Evolutionary conservation across 2,329 filamentous ascomycete genomes (phyloP).

Genomic region (Claviceps paspali): DNA sequence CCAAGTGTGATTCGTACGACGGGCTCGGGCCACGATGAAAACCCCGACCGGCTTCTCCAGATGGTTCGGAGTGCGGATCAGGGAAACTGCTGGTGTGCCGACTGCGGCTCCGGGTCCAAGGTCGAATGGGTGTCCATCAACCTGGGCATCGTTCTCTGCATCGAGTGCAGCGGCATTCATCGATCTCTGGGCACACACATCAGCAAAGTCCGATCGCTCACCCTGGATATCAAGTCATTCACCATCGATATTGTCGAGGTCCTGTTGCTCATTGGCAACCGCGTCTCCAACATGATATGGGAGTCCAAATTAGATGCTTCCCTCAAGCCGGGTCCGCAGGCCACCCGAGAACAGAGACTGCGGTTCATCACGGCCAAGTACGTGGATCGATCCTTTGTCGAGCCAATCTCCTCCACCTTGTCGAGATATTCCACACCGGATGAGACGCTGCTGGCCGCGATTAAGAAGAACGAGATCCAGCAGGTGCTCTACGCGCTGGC

Average conservation of each 20-base stretch:
- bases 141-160: slow-evolving; percentile 87
- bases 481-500: slow-evolving; percentile 85
- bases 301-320: slow-evolving; percentile 67
- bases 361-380: slow-evolving; percentile 94
- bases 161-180: slow-evolving; percentile 96
- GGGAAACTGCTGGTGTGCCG: slow-evolving; percentile 85
- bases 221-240: slow-evolving; percentile 89
- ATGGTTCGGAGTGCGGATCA: slow-evolving; percentile 80
- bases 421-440: slow-evolving; percentile 68
- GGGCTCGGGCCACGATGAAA: slow-evolving; percentile 63
- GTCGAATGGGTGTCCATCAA: slow-evolving; percentile 99
- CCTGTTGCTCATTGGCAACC: slow-evolving; percentile 78
- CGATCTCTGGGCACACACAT: slow-evolving; percentile 93
- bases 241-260: slow-evolving; percentile 95
- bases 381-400: slow-evolving; percentile 67
- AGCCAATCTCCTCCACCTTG: slow-evolving; percentile 58
- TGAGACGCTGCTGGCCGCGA: slow-evolving; percentile 77
- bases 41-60: slow-evolving; percentile 73
- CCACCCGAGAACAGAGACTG: slow-evolving; percentile 79
- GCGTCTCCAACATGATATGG: slow-evolving; percentile 93
- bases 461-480: slow-evolving; percentile 93
- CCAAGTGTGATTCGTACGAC: slow-evolving; percentile 55
- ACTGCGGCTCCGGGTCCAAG: slow-evolving; percentile 81
- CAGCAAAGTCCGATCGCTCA: slow-evolving; percentile 89
- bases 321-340: slow-evolving; percentile 58